These are phyloP conservation scores for Prunus mume DNA, from an alignment of 306 rosid genomes.

Conservation along the genomic window DNA sequence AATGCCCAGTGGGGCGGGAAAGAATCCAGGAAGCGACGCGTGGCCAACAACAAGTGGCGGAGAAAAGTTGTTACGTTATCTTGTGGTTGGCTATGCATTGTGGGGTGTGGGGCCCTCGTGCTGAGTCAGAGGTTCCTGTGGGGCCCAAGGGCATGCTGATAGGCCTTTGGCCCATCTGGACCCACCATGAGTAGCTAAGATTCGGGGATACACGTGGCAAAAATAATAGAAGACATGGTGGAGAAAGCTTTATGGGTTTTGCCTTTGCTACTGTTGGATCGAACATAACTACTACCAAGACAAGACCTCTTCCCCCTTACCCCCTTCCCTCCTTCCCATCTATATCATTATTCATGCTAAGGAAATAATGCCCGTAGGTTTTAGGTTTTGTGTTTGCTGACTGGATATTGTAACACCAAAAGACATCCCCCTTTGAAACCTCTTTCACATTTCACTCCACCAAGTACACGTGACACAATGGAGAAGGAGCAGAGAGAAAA, in stretches of 20 bases:
- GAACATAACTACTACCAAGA: background rate
- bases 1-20: slow-evolving; percentile 18
- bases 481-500: background rate
- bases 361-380: background rate
- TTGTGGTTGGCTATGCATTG: slow-evolving; percentile 55
- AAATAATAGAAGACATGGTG: background rate
- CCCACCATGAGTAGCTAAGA: slow-evolving; percentile 5
- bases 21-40: slow-evolving; percentile 56
- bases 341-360: too few relatives aligned
- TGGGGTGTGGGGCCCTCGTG: slow-evolving; percentile 31
- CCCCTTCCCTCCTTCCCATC: too few relatives aligned
- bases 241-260: slow-evolving; percentile 3
- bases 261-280: background rate
- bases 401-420: background rate
- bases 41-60: slow-evolving; percentile 53
- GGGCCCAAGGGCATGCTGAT: background rate
- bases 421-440: background rate
- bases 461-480: background rate
- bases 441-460: too few relatives aligned
- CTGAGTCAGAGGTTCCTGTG: slow-evolving; percentile 1
- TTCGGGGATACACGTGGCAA: slow-evolving; percentile 3
- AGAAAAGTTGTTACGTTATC: slow-evolving; percentile 42
- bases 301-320: too few relatives aligned
- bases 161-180: background rate
- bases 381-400: background rate